These are phyloP conservation scores for Mycena sp. DNA, from an alignment of 1,284 basidiomycete genomes.

Conservation along the genomic window DNA sequence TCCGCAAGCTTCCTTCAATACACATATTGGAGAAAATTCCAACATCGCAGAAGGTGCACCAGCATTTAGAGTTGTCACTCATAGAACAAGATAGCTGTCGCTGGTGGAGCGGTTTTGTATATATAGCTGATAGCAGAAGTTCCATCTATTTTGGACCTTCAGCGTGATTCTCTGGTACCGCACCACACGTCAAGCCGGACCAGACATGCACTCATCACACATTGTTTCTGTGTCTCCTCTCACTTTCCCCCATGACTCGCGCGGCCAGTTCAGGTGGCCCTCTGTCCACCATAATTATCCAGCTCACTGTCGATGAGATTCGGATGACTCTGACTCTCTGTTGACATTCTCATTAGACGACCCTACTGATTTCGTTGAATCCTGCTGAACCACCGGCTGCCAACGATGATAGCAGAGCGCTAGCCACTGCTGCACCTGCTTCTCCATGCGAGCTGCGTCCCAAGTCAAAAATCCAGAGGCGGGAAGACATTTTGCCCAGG, in stretches of 20 bases:
- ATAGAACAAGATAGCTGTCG: no score
- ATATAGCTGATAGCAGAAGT: no score
- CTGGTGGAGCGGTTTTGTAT: no score
- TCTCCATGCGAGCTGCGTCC: neutral
- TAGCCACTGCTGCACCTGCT: neutral
- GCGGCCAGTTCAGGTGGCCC: neutral
- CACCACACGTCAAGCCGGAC: no score
- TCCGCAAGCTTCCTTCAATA: no score
- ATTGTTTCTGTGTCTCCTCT: neutral
- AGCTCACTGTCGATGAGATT: neutral
- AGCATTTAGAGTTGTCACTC: no score
- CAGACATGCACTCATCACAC: no score
- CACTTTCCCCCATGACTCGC: neutral
- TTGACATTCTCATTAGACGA: neutral
- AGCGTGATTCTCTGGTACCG: no score
- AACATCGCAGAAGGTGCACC: no score
- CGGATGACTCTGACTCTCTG: neutral
- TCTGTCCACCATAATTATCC: neutral
- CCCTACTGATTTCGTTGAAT: neutral
- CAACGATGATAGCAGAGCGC: neutral
- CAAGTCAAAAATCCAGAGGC: constrained; percentile 1
- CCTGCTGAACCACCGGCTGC: neutral
- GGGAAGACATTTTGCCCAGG: neutral
- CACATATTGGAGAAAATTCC: no score
- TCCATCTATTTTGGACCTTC: no score